phyloP scores from a whole-genome alignment of 139 green algal genomes.

The Chlorella vulgaris region DNA sequence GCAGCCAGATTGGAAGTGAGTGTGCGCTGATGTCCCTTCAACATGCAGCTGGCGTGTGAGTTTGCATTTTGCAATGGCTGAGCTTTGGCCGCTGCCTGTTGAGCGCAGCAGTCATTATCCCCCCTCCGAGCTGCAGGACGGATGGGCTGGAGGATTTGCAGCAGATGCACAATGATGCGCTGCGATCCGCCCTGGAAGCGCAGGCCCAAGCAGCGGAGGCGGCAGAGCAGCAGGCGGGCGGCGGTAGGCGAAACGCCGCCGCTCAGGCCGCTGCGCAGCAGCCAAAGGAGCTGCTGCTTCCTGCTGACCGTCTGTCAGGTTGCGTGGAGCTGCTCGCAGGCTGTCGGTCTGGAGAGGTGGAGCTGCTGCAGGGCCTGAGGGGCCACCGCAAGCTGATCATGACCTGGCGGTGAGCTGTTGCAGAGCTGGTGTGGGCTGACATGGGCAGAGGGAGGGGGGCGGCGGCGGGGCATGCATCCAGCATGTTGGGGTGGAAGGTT shows the following conservation, averaged over 20 bases:
- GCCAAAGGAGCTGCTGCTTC: conserved; percentile 9
- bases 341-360: conserved; percentile 44
- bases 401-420: conserved; percentile 50
- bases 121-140: conserved; percentile 36
- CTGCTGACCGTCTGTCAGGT: conserved; percentile 42
- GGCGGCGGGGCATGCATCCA: too few relatives aligned
- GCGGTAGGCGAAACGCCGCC: not conserved
- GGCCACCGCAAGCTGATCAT: conserved; percentile 48
- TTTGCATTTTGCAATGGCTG: too few relatives aligned
- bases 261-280: not conserved
- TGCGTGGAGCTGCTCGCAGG: conserved; percentile 57
- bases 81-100: not conserved
- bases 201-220: not conserved
- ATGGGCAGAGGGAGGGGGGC: not conserved
- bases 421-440: not conserved
- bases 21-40: not conserved
- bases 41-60: not conserved
- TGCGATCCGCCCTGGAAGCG: not conserved
- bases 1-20: conserved; percentile 16
- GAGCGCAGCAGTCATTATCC: not conserved
- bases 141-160: conserved; percentile 41
- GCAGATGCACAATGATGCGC: not conserved
- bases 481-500: too few relatives aligned
- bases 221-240: not conserved
- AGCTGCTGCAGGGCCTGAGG: conserved; percentile 31